Base-by-base conservation (phyloP, 176 grass and related monocot genomes). In the Musa acuminata region DNA sequence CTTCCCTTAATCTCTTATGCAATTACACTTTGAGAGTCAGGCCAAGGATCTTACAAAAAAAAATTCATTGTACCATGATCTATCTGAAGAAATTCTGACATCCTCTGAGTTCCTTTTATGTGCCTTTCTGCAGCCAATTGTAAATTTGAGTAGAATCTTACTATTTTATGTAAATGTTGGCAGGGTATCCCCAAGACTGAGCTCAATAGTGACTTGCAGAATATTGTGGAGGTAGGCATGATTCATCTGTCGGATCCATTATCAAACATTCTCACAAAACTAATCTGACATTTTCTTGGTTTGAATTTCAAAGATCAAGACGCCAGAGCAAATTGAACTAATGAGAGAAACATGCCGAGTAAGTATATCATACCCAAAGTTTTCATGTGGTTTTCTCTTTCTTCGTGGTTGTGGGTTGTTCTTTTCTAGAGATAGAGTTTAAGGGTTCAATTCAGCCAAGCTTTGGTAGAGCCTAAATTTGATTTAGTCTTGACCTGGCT, bases 331-430 rank as follows among this genome's bases (percentile, higher is more conserved):
- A 82, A 99, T 99, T 78, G 82, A 91, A 83, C 82, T 83, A 76
- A 99, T 99, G 95, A 94, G 90, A 85, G 90, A 91, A 99, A 93
- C 89, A 84, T 94, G 95, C 62, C 84, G 80, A 58, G 95, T 99
- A 91, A 91, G 90, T 83, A 55, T 55, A 54, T 22, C 53, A 27
- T 35, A 55, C 72, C 23, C 5, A 48, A 49, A n/a, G 71, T 82
- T 25, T 35, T 1, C 49, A 74, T n/a, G 77, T 24, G 20, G 23
- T 77, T 76, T 82, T 29, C 72, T 79, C 57, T 9, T 73, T 75
- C 25, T 25, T 13, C 51, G 51, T 69, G 62, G 1, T 67, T 17
- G 5, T 29, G 82, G 55, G 52, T 86, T 76, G 8, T 43, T 48
- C n/a, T 77, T 29, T 2, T 74, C 13, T 43, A 21, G 12, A 57